phyloP scores from a whole-genome alignment of 2,329 filamentous ascomycete species.

The Pseudogymnoascus sp. region DNA sequence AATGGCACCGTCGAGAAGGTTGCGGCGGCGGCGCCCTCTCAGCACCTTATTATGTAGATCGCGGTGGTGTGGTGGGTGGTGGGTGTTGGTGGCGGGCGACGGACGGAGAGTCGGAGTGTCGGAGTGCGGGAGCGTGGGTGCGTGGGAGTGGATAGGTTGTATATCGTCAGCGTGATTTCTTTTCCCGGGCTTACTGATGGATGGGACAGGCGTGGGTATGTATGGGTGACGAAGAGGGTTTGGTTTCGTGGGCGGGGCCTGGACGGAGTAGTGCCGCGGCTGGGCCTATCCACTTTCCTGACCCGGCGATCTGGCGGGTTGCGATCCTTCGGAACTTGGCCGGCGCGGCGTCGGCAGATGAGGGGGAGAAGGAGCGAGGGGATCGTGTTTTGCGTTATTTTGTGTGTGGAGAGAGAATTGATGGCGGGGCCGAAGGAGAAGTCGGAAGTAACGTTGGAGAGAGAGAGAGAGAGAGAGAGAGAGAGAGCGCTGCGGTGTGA shows the following conservation, averaged over 20 bases:
- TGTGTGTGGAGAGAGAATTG: background rate
- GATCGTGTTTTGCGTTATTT: background rate
- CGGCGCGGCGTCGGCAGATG: background rate
- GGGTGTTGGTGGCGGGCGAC: background rate
- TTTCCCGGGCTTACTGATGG: background rate
- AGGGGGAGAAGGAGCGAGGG: background rate
- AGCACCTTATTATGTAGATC: background rate
- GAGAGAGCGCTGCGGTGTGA: background rate
- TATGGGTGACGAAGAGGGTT: background rate
- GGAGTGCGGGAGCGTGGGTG: too few relatives aligned
- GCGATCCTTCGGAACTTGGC: background rate
- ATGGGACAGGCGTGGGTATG: background rate
- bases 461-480: background rate
- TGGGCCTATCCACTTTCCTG: background rate
- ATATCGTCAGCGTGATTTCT: background rate
- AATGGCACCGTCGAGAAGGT: background rate
- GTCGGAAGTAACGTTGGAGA: background rate
- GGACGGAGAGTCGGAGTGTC: background rate
- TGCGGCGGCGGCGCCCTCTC: background rate
- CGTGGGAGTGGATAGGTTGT: background rate
- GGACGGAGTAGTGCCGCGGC: background rate
- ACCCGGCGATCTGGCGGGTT: background rate
- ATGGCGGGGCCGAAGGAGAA: background rate
- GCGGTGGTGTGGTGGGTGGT: background rate
- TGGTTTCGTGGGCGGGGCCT: background rate